Evolutionary conservation across 2,329 filamentous ascomycete genomes (phyloP), one percentile per base, ranked within the genome.

Genomic region (Penicillium italicum): DNA sequence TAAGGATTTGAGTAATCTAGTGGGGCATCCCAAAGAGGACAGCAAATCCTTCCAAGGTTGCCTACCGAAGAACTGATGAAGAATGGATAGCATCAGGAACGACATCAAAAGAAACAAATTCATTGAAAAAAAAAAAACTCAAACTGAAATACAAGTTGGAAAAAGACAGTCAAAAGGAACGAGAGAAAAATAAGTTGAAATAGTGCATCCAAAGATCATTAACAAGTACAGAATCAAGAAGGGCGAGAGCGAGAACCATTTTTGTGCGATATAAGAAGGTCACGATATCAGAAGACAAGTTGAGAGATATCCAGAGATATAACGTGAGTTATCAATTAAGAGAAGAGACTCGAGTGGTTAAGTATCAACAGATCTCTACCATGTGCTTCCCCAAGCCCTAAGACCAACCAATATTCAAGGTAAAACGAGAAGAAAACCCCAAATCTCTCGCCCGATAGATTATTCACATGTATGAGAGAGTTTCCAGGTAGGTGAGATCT

Each of bases 21-120:
- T 62, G 61, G 62, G 59, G 57, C 14, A 5, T 30, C 59, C 57
- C 38, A 40, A 63, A 59, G 10, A 60, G 63, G 63, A 50, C 63
- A 40, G 14, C 12, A 14, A 58, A 60, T 66, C 62, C 63, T n/a
- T n/a, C n/a, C n/a, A n/a, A n/a, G n/a, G n/a, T n/a, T n/a, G n/a
- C n/a, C n/a, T n/a, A n/a, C n/a, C n/a, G n/a, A n/a, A n/a, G n/a
- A n/a, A n/a, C n/a, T n/a, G n/a, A n/a, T n/a, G n/a, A n/a, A n/a
- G n/a, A n/a, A 18, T 18, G 33, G 7, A 12, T 38, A 28, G 8
- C 26, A 10, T 22, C 45, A 30, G 24, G 34, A 20, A 38, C 16
- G 16, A 12, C 18, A 33, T 33, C 1, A 22, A 22, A 33, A 22
- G 12, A 22, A 8, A 45, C 2, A 8, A 30, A 16, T 12, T 7